These are phyloP conservation scores for Hyphodiscus sp. DNA, from an alignment of 2,329 filamentous ascomycete species.

Conservation along the genomic window DNA sequence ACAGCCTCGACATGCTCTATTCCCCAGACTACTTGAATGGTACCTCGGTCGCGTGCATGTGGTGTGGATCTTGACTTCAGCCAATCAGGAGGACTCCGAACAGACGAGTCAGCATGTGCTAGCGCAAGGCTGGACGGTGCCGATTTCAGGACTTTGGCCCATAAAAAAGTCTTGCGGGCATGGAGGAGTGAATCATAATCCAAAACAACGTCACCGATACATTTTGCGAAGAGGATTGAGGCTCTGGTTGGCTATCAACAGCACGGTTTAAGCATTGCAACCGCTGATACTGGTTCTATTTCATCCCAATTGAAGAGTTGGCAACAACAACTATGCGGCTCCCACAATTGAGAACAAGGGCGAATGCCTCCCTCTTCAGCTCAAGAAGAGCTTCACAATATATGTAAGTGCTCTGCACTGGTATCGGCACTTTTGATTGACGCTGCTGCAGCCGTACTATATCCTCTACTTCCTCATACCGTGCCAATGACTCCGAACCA, in stretches of 20 bases:
- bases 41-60: not conserved
- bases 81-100: not conserved
- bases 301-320: not conserved
- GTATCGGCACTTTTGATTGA: constrained; percentile 9
- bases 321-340: constrained; percentile 15
- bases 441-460: constrained; percentile 23
- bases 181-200: not conserved
- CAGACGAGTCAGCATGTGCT: not conserved
- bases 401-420: constrained; percentile 20
- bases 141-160: not conserved
- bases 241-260: not conserved
- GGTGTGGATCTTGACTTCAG: not conserved
- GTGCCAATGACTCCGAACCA: constrained; percentile 26
- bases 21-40: not conserved
- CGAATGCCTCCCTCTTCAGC: constrained; percentile 22
- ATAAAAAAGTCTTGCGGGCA: not conserved
- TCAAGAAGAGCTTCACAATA: constrained; percentile 26
- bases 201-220: not conserved
- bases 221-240: not conserved
- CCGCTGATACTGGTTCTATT: not conserved
- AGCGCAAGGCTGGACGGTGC: not conserved
- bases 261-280: not conserved
- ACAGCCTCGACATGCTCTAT: not conserved
- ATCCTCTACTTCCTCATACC: constrained; percentile 24
- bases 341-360: constrained; percentile 26